These are phyloP conservation scores for Mycena sanguinolenta DNA, from an alignment of 768 basidiomycete genomes.

Conservation along the genomic window DNA sequence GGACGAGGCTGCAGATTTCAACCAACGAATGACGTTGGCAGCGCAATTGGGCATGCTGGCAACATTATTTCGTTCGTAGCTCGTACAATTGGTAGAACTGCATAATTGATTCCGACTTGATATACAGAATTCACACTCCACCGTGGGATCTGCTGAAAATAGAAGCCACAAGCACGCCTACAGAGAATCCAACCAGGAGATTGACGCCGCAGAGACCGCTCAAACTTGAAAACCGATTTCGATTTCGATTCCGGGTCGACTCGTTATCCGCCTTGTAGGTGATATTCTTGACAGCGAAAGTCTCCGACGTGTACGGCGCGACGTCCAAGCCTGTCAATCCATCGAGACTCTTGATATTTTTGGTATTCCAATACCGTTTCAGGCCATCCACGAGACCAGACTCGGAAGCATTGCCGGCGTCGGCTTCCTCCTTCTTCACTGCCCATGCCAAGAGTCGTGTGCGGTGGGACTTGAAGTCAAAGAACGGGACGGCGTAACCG, in stretches of 20 bases:
- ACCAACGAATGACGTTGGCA: neutral
- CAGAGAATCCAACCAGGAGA: slow-evolving; percentile 30
- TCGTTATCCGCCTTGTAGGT: slow-evolving; percentile 35
- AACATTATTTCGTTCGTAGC: neutral
- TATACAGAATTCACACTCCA: slow-evolving; percentile 1
- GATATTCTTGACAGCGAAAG: slow-evolving; percentile 10
- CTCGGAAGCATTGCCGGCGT: slow-evolving; percentile 44
- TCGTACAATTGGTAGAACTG: neutral
- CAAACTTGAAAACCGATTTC: no score
- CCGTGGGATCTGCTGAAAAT: slow-evolving; percentile 8
- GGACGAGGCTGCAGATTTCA: no score
- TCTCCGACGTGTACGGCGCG: slow-evolving; percentile 42
- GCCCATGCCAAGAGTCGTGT: slow-evolving; percentile 63
- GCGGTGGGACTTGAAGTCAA: slow-evolving; percentile 68
- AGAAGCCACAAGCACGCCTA: slow-evolving; percentile 25
- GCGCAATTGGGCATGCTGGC: neutral
- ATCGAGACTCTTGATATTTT: slow-evolving; percentile 67
- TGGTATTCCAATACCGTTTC: slow-evolving; percentile 65
- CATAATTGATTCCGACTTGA: neutral
- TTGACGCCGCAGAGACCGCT: neutral
- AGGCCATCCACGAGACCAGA: slow-evolving; percentile 54
- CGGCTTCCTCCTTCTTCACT: slow-evolving; percentile 57
- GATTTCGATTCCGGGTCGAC: neutral
- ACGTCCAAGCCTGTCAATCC: slow-evolving; percentile 63
- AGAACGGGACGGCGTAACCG: slow-evolving; percentile 74